Percentiles rank a stretch among this genome's conserved stretches.
These are phyloP conservation scores for Elsinoe necatrix DNA, from an alignment of 2,329 filamentous ascomycete species.

Conservation along the genomic window DNA sequence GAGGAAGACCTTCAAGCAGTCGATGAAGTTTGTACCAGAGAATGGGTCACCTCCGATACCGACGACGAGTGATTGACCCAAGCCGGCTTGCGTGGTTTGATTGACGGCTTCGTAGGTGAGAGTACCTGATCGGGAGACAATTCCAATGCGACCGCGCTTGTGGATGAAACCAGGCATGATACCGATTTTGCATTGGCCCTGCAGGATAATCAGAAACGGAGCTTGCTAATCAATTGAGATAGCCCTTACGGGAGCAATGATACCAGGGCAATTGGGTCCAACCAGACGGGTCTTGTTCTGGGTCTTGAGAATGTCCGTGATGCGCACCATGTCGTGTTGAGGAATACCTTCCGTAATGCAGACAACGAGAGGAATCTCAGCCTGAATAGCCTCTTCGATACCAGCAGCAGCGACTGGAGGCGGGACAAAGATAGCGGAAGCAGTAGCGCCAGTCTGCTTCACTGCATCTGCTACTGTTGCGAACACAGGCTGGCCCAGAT, in stretches of 20 bases:
- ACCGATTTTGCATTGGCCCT: slow-evolving; percentile 98
- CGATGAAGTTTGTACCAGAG: slow-evolving; percentile 98
- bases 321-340: slow-evolving; percentile 98
- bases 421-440: slow-evolving; percentile 95
- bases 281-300: slow-evolving; percentile 96
- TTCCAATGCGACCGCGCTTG: slow-evolving; percentile 97
- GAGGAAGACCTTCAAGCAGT: slow-evolving; percentile 95
- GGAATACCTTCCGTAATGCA: slow-evolving; percentile 98
- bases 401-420: slow-evolving; percentile 84
- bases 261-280: slow-evolving; percentile 95
- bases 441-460: slow-evolving; percentile 81
- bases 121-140: slow-evolving; percentile 95
- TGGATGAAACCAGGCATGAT: slow-evolving; percentile 99
- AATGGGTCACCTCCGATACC: slow-evolving; percentile 98
- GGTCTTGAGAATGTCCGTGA: slow-evolving; percentile 94
- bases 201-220: slow-evolving; percentile 8
- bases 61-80: slow-evolving; percentile 95
- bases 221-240: too few relatives aligned
- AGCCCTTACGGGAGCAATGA: slow-evolving; percentile 68
- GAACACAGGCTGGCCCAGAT: slow-evolving; percentile 90
- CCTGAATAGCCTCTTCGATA: slow-evolving; percentile 92
- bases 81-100: slow-evolving; percentile 93
- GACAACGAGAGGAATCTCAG: slow-evolving; percentile 89
- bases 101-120: slow-evolving; percentile 99
- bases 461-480: slow-evolving; percentile 79